Percentiles rank a stretch among this genome's conserved stretches.
Conservation (phyloP, 345 rosid species). For the Mangifera indica region DNA sequence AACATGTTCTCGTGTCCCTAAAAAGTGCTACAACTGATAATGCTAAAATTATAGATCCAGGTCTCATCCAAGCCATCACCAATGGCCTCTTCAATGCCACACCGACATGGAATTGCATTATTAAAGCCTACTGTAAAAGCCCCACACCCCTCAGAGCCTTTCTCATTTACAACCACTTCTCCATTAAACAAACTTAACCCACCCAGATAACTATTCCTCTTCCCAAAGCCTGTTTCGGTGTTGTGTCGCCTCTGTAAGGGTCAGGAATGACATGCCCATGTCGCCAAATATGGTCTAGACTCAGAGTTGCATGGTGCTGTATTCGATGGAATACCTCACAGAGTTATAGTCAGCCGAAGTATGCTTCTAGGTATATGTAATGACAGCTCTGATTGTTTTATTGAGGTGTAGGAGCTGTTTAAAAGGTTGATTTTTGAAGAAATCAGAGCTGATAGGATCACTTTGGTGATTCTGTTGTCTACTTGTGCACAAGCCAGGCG, state of each 20-base stretch:
- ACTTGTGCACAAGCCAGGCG: conserved; percentile 17
- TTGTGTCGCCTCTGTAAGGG: conserved; percentile 3
- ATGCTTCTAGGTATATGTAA: conserved; percentile 18
- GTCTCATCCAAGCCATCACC: conserved; percentile 26
- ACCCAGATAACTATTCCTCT: conserved; percentile 19
- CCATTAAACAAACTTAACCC: not conserved
- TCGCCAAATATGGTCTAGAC: conserved; percentile 16
- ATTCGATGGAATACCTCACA: conserved; percentile 22
- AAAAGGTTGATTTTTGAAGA: conserved; percentile 6
- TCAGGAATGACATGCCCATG: conserved; percentile 22
- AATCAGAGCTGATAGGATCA: conserved; percentile 18
- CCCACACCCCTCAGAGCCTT: conserved; percentile 24
- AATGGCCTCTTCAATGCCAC: conserved; percentile 13
- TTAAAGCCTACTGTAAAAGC: conserved; percentile 23
- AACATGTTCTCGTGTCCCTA: not conserved
- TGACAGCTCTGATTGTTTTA: not conserved
- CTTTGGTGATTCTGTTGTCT: conserved; percentile 22
- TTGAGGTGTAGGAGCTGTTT: conserved; percentile 16
- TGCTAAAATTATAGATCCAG: conserved; percentile 17
- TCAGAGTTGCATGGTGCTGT: not conserved
- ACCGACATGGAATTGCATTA: conserved; percentile 24
- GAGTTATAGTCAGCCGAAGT: conserved; percentile 30
- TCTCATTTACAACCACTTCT: conserved; percentile 20
- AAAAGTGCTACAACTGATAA: not conserved
- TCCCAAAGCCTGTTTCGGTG: conserved; percentile 22